Conservation (phyloP, 169 alveolate species). For the Plasmodium gonderi region DNA sequence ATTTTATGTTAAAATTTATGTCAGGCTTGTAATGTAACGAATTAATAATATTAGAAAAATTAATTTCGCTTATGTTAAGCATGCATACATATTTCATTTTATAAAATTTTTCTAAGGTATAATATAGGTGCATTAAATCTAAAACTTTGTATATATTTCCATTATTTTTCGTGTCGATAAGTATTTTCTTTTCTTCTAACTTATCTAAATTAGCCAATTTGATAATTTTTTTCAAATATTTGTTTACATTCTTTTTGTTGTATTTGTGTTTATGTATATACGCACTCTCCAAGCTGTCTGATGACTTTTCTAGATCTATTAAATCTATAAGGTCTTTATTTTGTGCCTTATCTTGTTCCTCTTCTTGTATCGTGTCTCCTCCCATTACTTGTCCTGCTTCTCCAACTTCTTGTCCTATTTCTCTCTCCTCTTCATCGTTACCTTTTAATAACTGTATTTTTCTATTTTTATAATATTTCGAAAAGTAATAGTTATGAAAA, state of each 20-base stretch:
- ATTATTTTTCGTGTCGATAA: constrained; percentile 59
- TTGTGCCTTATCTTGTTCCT: neutral
- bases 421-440: neutral
- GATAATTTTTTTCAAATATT: constrained; percentile 43
- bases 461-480: constrained; percentile 65
- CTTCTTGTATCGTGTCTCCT: neutral
- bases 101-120: constrained; percentile 64
- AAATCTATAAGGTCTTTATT: constrained; percentile 41
- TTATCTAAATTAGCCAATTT: constrained; percentile 40
- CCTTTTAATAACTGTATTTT: constrained; percentile 42
- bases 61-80: constrained; percentile 37
- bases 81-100: constrained; percentile 69
- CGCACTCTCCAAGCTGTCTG: constrained; percentile 75
- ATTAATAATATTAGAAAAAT: constrained; percentile 26
- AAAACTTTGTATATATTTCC: constrained; percentile 22
- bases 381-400: neutral
- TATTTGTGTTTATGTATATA: constrained; percentile 73
- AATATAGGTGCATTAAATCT: constrained; percentile 69
- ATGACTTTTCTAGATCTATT: constrained; percentile 34
- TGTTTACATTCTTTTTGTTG: constrained; percentile 58
- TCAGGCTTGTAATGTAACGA: constrained; percentile 64
- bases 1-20: constrained; percentile 57
- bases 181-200: constrained; percentile 52
- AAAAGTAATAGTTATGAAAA: constrained; percentile 64
- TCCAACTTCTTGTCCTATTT: too few relatives aligned